Evolutionary conservation across 345 rosid species (phyloP).

Genomic region (Pugionium dolabratum): DNA sequence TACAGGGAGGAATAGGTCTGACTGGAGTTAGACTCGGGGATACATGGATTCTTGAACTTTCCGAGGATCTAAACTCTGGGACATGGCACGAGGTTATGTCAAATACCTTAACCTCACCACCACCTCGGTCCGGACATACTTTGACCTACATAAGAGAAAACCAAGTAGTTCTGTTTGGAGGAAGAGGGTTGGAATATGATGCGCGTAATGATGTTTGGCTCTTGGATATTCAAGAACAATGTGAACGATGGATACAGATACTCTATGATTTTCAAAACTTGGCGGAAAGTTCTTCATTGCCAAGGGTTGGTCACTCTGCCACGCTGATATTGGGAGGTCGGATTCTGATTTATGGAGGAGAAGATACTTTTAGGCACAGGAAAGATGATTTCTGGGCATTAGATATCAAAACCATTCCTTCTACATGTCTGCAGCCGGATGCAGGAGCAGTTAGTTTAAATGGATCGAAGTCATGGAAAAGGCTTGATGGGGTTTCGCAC

Average conservation of each 20-base stretch:
- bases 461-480: constrained; percentile 56
- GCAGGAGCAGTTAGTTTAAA: constrained; percentile 36
- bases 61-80: constrained; percentile 60
- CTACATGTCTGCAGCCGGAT: constrained; percentile 43
- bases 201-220: constrained; percentile 88
- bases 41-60: constrained; percentile 79
- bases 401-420: constrained; percentile 54
- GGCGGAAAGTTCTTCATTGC: constrained; percentile 60
- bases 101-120: constrained; percentile 53
- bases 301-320: constrained; percentile 97
- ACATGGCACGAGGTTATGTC: constrained; percentile 61
- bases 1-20: constrained; percentile 86
- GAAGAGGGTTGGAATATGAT: constrained; percentile 83
- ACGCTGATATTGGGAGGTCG: constrained; percentile 67
- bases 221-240: constrained; percentile 52
- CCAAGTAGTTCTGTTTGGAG: constrained; percentile 73
- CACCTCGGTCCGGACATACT: constrained; percentile 93
- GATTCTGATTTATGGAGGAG: constrained; percentile 85
- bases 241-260: constrained; percentile 62
- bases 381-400: constrained; percentile 90
- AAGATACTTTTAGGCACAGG: constrained; percentile 75
- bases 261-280: constrained; percentile 54
- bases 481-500: constrained; percentile 55
- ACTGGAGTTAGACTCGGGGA: constrained; percentile 71
- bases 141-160: constrained; percentile 64